These are phyloP conservation scores for Spinellus fusiger DNA, from an alignment of 192 early-diverging fungal species.

Conservation along the genomic window DNA sequence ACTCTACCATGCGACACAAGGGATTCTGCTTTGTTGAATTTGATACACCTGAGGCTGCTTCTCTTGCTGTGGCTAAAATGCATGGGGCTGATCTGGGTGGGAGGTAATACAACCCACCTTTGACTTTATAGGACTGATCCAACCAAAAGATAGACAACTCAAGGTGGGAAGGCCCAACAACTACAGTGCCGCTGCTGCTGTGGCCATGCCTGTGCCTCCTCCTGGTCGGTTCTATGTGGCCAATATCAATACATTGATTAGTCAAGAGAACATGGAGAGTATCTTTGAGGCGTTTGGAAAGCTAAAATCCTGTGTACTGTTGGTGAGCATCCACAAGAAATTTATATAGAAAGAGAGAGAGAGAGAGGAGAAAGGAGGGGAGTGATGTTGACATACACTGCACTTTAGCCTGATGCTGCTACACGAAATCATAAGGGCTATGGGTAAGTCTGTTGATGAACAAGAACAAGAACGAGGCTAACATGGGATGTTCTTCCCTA, in stretches of 20 bases:
- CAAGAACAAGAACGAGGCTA: too few relatives aligned
- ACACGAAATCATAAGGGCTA: conserved; percentile 72
- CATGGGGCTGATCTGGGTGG: conserved; percentile 81
- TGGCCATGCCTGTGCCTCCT: conserved; percentile 58
- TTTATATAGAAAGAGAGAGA: too few relatives aligned
- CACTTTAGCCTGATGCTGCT: conserved; percentile 53
- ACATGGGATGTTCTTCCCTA: too few relatives aligned
- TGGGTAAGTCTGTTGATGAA: conserved; percentile 52
- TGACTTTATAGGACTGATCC: not conserved
- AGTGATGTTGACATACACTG: too few relatives aligned
- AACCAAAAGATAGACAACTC: conserved; percentile 41
- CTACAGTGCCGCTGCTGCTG: conserved; percentile 55
- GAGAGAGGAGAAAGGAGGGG: too few relatives aligned
- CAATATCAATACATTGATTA: conserved; percentile 73
- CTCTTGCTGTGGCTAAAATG: conserved; percentile 73
- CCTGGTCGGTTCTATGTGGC: conserved; percentile 41
- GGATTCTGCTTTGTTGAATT: conserved; percentile 91
- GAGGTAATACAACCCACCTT: conserved; percentile 36
- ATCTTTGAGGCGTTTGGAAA: conserved; percentile 86
- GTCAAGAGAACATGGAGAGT: conserved; percentile 63
- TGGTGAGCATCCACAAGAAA: too few relatives aligned
- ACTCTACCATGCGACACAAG: conserved; percentile 71
- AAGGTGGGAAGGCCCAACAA: conserved; percentile 85
- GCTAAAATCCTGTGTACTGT: conserved; percentile 61
- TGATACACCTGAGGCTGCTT: conserved; percentile 79